Evolutionary conservation across 176 grass and related monocot genomes (phyloP).

Genomic region (Pontederia paniculata): DNA sequence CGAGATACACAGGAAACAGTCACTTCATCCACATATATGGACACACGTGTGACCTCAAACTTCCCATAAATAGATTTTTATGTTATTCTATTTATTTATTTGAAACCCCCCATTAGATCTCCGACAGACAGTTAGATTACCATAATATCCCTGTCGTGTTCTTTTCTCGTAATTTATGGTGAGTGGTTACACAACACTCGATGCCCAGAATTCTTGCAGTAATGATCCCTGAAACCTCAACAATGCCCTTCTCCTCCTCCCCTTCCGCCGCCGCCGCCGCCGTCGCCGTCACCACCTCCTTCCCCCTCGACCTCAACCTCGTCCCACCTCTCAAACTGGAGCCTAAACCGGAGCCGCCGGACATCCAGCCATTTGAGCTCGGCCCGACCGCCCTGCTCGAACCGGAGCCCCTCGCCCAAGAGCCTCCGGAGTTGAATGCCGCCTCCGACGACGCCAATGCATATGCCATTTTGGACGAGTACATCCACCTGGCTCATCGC

Average conservation of each 20-base stretch:
- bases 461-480: background rate
- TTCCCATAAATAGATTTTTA: too few species aligned
- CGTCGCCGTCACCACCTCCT: background rate
- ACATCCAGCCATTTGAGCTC: background rate
- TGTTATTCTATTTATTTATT: too few species aligned
- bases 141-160: too few species aligned
- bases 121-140: too few species aligned
- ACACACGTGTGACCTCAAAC: too few species aligned
- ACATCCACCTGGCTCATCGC: background rate
- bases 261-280: background rate
- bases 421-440: background rate
- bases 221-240: too few species aligned
- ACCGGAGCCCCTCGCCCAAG: background rate
- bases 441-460: background rate
- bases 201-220: too few species aligned
- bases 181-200: too few species aligned
- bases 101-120: too few species aligned
- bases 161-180: too few species aligned
- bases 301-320: background rate
- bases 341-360: background rate
- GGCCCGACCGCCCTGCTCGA: background rate
- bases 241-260: background rate
- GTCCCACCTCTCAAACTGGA: background rate
- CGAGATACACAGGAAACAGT: too few species aligned
- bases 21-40: too few species aligned